A percentile compares a stretch with the other conserved stretches of the same genome.
These are phyloP conservation scores for Termitomyces bulborhizus DNA, from an alignment of 768 basidiomycete species.

Conservation along the genomic window DNA sequence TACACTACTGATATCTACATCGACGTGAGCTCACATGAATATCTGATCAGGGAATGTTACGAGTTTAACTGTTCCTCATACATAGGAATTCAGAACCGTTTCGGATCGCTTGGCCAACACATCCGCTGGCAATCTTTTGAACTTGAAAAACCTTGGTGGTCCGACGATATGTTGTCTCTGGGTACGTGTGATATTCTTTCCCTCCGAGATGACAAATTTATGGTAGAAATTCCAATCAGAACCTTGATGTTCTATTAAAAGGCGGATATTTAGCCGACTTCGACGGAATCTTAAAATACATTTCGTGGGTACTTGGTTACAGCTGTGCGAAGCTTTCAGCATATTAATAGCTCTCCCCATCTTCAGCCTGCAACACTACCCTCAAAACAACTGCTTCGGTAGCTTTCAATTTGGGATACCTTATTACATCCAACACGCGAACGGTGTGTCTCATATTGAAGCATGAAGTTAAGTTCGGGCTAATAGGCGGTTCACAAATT, in stretches of 20 bases:
- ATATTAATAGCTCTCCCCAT: neutral
- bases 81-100: conserved; percentile 35
- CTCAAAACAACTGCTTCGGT: conserved; percentile 40
- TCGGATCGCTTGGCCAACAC: conserved; percentile 29
- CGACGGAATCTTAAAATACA: conserved; percentile 36
- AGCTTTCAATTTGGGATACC: conserved; percentile 29
- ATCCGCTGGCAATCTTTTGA: conserved; percentile 31
- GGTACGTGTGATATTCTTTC: conserved; percentile 23
- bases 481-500: neutral
- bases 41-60: neutral
- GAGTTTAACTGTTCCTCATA: neutral
- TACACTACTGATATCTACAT: conserved; percentile 43
- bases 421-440: conserved; percentile 40
- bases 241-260: conserved; percentile 35
- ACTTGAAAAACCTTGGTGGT: conserved; percentile 35
- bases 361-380: conserved; percentile 46
- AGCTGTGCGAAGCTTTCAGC: neutral
- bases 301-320: conserved; percentile 29
- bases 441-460: conserved; percentile 27
- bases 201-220: neutral
- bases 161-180: conserved; percentile 48
- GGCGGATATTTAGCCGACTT: conserved; percentile 34
- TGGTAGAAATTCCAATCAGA: conserved; percentile 19
- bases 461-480: neutral
- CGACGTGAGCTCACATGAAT: conserved; percentile 22